These are phyloP conservation scores for Apiospora kogelbergensis DNA, from an alignment of 2,329 filamentous ascomycete genomes.

Conservation along the genomic window DNA sequence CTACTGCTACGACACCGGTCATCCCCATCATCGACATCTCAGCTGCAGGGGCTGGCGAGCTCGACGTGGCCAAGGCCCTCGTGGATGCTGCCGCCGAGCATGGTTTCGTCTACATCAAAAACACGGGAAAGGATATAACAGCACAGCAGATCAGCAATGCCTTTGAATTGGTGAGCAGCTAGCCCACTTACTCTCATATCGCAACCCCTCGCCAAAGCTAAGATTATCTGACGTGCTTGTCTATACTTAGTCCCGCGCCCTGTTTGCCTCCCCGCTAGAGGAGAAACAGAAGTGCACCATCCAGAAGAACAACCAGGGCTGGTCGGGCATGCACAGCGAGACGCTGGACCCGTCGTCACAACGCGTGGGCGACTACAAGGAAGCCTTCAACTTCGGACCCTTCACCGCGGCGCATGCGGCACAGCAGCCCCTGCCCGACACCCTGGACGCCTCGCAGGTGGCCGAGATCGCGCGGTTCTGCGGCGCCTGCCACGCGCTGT, in stretches of 20 bases:
- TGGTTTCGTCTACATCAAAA: slow-evolving; percentile 89
- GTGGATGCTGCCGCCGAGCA: slow-evolving; percentile 78
- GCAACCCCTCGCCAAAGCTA: background rate
- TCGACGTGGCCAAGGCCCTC: slow-evolving; percentile 64
- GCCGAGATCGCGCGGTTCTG: slow-evolving; percentile 66
- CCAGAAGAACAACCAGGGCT: slow-evolving; percentile 79
- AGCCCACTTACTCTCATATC: too few relatives aligned
- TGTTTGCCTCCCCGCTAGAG: slow-evolving; percentile 69
- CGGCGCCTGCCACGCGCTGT: slow-evolving; percentile 69
- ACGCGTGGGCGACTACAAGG: slow-evolving; percentile 83
- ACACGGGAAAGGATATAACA: slow-evolving; percentile 68
- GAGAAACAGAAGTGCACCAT: slow-evolving; percentile 78
- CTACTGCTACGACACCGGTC: slow-evolving; percentile 28
- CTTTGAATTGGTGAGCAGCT: slow-evolving; percentile 70
- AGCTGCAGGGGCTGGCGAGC: slow-evolving; percentile 50
- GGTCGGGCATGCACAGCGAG: slow-evolving; percentile 85
- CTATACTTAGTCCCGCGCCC: slow-evolving; percentile 60
- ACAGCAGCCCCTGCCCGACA: slow-evolving; percentile 73
- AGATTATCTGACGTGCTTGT: background rate
- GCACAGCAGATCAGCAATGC: slow-evolving; percentile 64
- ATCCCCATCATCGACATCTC: slow-evolving; percentile 87
- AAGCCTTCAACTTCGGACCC: slow-evolving; percentile 83
- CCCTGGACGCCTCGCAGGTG: slow-evolving; percentile 57
- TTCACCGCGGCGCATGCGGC: slow-evolving; percentile 67
- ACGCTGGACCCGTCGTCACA: slow-evolving; percentile 83